A percentile compares a stretch with the other conserved stretches of the same genome.
These are phyloP conservation scores for Mycena chlorophos DNA, from an alignment of 768 basidiomycete species.

Conservation along the genomic window DNA sequence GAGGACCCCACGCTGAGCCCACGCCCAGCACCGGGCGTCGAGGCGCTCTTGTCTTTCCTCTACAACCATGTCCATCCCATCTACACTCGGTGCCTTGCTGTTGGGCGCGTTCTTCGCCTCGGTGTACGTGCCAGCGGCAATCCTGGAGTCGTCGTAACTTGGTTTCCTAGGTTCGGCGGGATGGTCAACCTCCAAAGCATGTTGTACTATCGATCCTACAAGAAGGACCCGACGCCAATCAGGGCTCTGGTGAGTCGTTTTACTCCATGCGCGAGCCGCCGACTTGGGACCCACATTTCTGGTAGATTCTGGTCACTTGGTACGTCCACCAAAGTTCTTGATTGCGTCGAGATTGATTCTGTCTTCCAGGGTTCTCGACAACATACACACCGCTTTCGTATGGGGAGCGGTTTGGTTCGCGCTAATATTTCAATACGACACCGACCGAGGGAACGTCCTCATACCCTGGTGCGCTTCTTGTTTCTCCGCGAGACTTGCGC, in stretches of 20 bases:
- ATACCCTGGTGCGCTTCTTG: slow-evolving; percentile 31
- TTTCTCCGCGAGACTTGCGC: no score
- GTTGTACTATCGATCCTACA: slow-evolving; percentile 11
- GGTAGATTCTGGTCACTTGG: slow-evolving; percentile 16
- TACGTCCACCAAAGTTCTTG: neutral
- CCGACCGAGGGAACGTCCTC: slow-evolving; percentile 23
- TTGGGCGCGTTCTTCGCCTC: no score
- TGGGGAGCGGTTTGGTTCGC: slow-evolving; percentile 35
- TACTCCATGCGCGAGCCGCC: neutral
- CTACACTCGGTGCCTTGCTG: no score
- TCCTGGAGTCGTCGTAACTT: no score
- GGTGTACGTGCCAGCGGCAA: no score
- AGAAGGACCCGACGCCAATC: neutral
- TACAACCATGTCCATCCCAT: no score
- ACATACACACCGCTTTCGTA: slow-evolving; percentile 33
- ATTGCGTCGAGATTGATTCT: neutral
- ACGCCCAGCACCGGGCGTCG: no score
- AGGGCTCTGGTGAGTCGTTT: slow-evolving; percentile 3
- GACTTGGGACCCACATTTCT: neutral
- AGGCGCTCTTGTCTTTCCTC: no score
- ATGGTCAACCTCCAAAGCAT: slow-evolving; percentile 9
- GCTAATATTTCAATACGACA: slow-evolving; percentile 32
- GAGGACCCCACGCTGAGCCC: no score
- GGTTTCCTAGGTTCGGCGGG: slow-evolving; percentile 11
- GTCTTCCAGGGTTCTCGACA: slow-evolving; percentile 28